Conservation (phyloP, 768 basidiomycete genomes). For the Leccinum pellstonianum region DNA sequence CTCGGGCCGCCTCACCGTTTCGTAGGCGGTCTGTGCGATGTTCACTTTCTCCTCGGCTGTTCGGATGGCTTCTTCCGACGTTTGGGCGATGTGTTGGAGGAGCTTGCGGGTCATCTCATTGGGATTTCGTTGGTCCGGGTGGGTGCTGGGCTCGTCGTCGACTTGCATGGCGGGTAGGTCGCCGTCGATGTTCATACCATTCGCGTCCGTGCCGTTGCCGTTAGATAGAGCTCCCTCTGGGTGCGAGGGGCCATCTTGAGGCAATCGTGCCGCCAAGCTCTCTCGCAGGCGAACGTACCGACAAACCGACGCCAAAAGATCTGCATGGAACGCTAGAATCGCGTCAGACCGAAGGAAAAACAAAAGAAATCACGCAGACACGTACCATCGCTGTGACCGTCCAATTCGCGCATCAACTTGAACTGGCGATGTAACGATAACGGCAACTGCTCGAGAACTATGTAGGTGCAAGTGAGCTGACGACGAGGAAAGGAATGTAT, state of each 20-base stretch:
- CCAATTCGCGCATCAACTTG: constrained; percentile 68
- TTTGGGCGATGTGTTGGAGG: constrained; percentile 55
- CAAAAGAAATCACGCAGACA: background rate
- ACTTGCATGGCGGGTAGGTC: constrained; percentile 17
- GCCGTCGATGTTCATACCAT: background rate
- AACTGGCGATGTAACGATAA: constrained; percentile 71
- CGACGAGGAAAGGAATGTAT: background rate
- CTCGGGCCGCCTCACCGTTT: constrained; percentile 51
- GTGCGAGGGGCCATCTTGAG: background rate
- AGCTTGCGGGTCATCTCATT: constrained; percentile 46
- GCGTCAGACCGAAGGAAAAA: background rate
- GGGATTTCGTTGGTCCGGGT: constrained; percentile 16
- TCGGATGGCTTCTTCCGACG: constrained; percentile 58
- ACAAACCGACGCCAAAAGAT: constrained; percentile 45
- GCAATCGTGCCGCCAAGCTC: constrained; percentile 19
- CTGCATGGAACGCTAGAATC: constrained; percentile 38
- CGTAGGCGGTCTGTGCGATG: constrained; percentile 66
- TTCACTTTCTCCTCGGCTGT: constrained; percentile 78
- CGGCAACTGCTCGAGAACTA: constrained; percentile 79
- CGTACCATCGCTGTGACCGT: constrained; percentile 60
- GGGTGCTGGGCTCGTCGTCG: background rate
- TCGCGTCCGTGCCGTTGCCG: background rate
- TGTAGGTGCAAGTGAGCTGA: background rate
- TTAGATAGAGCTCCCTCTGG: background rate
- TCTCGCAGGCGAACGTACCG: constrained; percentile 45